Evolutionary conservation across 2,329 filamentous ascomycete genomes (phyloP), one percentile per base, ranked within the genome.

Genomic region (Huntiella bhutanensis): DNA sequence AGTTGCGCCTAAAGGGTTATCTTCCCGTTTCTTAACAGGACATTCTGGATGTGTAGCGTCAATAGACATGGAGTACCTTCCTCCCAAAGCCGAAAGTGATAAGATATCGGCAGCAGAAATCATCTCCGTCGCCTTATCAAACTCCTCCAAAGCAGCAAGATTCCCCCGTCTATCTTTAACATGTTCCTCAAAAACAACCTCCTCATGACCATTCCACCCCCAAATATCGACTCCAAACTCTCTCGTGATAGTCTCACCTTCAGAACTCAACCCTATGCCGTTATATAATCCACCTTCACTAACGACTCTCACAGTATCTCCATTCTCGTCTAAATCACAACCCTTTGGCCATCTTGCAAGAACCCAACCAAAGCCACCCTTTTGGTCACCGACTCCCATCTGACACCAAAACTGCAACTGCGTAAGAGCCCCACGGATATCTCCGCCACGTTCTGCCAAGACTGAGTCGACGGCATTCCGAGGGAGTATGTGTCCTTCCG

Each of bases 391-490:
- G 7, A 98, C 76, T 0, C 81, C 85, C 62, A 96, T 86, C 59
- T 98, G 91, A 58, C 92, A 98, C 88, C 88, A 98, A 58, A 92
- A 91, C 58, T 93, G 80, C 22, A 98, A 70, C 51, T 96, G 86
- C 47, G 72, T 77, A 42, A 98, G 75, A 2, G 80, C 78, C 16
- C 80, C 84, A 46, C 91, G 77, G 10, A 98, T 64, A 58, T 98
- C 91, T 22, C 70, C 62, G 2, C 69, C 59, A 45, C 82, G 80
- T 11, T 75, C 74, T 45, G 70, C 66, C 55, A 86, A 94, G 2
- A 98, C 68, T 5, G 72, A 65, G 44, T 70, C 67, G 0, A 93
- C 70, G 0, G 83, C 75, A 19, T 72, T 59, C 36, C 84, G 72
- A 35, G 69, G 62, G 10, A 98, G 64, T 1, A 83, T 63, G 60